Conservation (phyloP, 2,329 filamentous ascomycete species). For the Elsinoe batatas region DNA sequence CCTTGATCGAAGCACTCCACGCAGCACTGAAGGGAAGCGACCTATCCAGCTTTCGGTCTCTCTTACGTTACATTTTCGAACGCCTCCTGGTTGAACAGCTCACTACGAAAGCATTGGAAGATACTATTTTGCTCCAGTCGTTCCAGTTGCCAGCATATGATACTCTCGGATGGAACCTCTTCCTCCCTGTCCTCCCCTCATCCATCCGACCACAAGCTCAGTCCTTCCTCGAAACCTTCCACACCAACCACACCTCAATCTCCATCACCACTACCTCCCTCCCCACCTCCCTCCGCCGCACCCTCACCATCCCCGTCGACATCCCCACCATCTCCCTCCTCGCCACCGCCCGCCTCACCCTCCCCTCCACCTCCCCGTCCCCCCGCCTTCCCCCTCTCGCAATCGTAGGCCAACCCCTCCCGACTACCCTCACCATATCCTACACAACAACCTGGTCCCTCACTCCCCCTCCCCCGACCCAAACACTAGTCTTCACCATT, state of each 20-base stretch:
- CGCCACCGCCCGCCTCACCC: constrained; percentile 62
- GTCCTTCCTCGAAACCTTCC: constrained; percentile 48
- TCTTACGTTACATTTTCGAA: constrained; percentile 39
- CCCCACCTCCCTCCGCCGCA: constrained; percentile 25
- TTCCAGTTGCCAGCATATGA: constrained; percentile 43
- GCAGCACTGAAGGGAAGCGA: constrained; percentile 38
- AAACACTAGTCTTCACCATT: constrained; percentile 74
- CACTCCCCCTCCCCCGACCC: constrained; percentile 20
- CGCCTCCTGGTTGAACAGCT: constrained; percentile 35
- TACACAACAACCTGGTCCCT: constrained; percentile 46
- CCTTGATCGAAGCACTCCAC: constrained; percentile 38
- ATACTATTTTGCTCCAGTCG: constrained; percentile 44
- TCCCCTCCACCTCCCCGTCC: constrained; percentile 29
- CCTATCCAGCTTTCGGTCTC: constrained; percentile 36
- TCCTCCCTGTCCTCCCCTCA: constrained; percentile 42
- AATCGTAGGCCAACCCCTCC: constrained; percentile 54
- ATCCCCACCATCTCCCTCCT: constrained; percentile 75
- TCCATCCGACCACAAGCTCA: constrained; percentile 35
- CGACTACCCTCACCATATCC: constrained; percentile 49
- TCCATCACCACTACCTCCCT: constrained; percentile 20
- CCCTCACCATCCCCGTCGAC: constrained; percentile 81
- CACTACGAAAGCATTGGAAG: constrained; percentile 40
- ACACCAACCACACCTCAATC: constrained; percentile 31
- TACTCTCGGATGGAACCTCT: constrained; percentile 44
- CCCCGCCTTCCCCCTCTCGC: constrained; percentile 33